Conservation (phyloP, 2,329 filamentous ascomycete genomes). For the Xylariomycetidae sp. region DNA sequence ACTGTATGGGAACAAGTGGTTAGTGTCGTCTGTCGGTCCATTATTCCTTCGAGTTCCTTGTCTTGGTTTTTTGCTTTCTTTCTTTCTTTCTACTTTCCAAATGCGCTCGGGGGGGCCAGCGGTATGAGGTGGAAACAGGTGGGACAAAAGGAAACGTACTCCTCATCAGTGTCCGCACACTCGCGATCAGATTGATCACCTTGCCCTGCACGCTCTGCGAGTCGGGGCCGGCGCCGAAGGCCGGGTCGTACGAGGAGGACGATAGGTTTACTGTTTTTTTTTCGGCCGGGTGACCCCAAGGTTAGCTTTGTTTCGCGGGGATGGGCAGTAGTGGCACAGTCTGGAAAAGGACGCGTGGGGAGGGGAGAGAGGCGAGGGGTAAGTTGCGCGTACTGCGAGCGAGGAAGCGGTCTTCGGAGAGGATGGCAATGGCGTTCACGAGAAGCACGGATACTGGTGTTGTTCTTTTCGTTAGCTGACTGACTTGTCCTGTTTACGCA, state of each 20-base stretch:
- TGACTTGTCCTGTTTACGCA: too few species aligned
- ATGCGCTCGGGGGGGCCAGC: background rate
- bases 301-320: too few species aligned
- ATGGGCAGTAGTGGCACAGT: too few species aligned
- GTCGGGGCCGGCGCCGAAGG: constrained; percentile 70
- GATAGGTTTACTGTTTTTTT: constrained; percentile 71
- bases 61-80: too few species aligned
- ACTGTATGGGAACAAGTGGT: constrained; percentile 44
- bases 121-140: constrained; percentile 1
- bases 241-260: constrained; percentile 62
- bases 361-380: constrained; percentile 3
- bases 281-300: constrained; percentile 28
- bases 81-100: too few species aligned
- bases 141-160: constrained; percentile 54
- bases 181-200: constrained; percentile 83
- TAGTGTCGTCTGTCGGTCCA: background rate
- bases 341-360: constrained; percentile 1
- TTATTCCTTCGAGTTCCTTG: too few species aligned
- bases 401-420: constrained; percentile 93
- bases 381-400: constrained; percentile 61
- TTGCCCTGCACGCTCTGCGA: constrained; percentile 75
- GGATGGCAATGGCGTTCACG: constrained; percentile 87
- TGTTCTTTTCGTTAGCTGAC: constrained; percentile 8
- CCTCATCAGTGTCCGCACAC: constrained; percentile 86
- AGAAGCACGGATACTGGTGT: constrained; percentile 72